These are phyloP conservation scores for Pezicula neosporulosa DNA, from an alignment of 2,329 filamentous ascomycete genomes.

Conservation along the genomic window DNA sequence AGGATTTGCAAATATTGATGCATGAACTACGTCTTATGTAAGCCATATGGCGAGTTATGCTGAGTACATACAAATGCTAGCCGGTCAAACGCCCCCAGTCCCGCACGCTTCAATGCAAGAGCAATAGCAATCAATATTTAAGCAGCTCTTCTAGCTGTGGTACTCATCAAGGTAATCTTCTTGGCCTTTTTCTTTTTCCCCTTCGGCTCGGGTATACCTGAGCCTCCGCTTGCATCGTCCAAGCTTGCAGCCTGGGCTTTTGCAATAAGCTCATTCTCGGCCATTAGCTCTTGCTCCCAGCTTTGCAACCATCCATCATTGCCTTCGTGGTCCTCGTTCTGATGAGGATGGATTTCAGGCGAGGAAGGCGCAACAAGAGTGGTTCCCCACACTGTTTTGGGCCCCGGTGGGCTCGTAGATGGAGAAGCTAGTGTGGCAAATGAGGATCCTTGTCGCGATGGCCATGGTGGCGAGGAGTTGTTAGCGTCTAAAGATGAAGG, in stretches of 20 bases:
- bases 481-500: constrained; percentile 42
- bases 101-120: too few species aligned
- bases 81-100: too few species aligned
- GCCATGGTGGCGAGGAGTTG: constrained; percentile 44
- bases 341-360: constrained; percentile 44
- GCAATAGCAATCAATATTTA: constrained; percentile 13
- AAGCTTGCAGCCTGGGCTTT: constrained; percentile 54
- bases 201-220: constrained; percentile 13
- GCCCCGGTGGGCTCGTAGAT: constrained; percentile 74
- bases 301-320: constrained; percentile 87
- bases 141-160: constrained; percentile 39
- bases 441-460: constrained; percentile 54
- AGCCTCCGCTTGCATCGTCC: constrained; percentile 22
- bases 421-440: constrained; percentile 71
- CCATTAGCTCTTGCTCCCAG: constrained; percentile 73
- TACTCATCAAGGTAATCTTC: constrained; percentile 72
- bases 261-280: constrained; percentile 55
- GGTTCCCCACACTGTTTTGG: constrained; percentile 92
- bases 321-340: constrained; percentile 20
- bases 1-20: too few species aligned
- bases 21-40: too few species aligned
- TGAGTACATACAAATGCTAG: too few species aligned
- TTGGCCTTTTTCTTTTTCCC: constrained; percentile 69
- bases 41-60: too few species aligned
- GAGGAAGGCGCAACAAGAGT: constrained; percentile 57